phyloP scores from a whole-genome alignment of 768 basidiomycete species.

The Lactifluus piperatus region DNA sequence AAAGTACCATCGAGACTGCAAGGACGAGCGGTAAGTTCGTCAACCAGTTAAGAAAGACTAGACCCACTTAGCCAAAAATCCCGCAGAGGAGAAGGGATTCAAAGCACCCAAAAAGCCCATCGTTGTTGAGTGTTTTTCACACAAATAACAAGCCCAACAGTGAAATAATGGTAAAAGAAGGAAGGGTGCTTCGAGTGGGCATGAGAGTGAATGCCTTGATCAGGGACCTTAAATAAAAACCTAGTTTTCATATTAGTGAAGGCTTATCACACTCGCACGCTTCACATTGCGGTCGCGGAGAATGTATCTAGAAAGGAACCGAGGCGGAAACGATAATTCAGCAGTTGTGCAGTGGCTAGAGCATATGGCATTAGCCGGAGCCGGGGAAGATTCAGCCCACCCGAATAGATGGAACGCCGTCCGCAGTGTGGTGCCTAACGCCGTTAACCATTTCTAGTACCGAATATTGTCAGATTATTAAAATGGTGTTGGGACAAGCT shows the following conservation, averaged over 20 bases:
- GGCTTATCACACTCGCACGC: neutral
- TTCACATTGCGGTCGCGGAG: neutral
- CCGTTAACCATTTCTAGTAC: neutral
- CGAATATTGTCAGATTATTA: conserved; percentile 3
- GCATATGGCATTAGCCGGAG: neutral
- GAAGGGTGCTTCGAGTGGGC: no score
- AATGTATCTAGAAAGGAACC: neutral
- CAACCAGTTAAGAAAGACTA: neutral
- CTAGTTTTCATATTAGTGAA: neutral
- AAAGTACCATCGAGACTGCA: conserved; percentile 1
- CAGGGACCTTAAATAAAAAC: neutral
- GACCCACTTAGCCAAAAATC: neutral
- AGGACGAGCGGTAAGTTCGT: neutral
- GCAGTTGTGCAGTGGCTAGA: no score
- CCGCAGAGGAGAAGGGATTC: neutral
- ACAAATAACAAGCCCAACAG: neutral
- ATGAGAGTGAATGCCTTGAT: neutral
- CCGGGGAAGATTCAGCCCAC: no score
- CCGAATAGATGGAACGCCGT: neutral
- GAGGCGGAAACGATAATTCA: neutral
- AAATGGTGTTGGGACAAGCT: no score
- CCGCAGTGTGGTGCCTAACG: neutral
- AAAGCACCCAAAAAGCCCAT: conserved; percentile 11
- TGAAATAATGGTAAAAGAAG: neutral
- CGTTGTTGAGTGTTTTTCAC: neutral